These are phyloP conservation scores for Saksenaea vasiformis DNA, from an alignment of 371 early-diverging fungal species.

Conservation along the genomic window DNA sequence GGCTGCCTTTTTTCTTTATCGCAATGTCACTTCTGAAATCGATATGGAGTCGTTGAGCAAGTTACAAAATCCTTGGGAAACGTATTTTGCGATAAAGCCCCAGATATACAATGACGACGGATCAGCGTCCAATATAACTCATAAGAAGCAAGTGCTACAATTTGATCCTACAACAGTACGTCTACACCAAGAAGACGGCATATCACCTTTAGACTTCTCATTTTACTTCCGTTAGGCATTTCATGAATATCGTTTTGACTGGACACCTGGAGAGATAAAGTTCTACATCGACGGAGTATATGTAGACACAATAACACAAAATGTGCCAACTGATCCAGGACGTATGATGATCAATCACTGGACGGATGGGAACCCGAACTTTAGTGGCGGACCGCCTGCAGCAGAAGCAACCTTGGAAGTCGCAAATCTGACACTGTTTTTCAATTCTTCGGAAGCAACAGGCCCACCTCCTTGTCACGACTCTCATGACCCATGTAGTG, in stretches of 20 bases:
- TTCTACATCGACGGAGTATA: constrained; percentile 36
- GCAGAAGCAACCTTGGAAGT: constrained; percentile 27
- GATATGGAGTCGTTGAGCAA: constrained; percentile 44
- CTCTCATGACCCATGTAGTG: constrained; percentile 9
- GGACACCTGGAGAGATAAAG: constrained; percentile 33
- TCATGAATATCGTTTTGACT: constrained; percentile 51
- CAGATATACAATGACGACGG: constrained; percentile 41
- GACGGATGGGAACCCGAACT: constrained; percentile 49
- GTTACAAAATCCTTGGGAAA: constrained; percentile 31
- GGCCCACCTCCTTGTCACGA: constrained; percentile 11
- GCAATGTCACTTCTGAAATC: constrained; percentile 39
- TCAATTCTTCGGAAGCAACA: constrained; percentile 37
- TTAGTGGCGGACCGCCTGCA: constrained; percentile 31
- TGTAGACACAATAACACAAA: constrained; percentile 27
- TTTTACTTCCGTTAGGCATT: too few relatives aligned
- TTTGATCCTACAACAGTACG: constrained; percentile 35
- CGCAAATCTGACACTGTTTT: constrained; percentile 42
- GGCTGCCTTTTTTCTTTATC: constrained; percentile 40
- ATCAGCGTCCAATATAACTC: constrained; percentile 33
- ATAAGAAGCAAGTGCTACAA: constrained; percentile 22
- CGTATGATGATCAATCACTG: constrained; percentile 44
- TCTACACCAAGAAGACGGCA: too few relatives aligned
- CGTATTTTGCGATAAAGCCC: constrained; percentile 44
- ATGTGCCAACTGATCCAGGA: constrained; percentile 38
- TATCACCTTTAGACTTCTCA: too few relatives aligned